Percentiles rank a stretch among this genome's conserved stretches.
Conservation (phyloP, 805 yeast species). For the Lipomyces orientalis region DNA sequence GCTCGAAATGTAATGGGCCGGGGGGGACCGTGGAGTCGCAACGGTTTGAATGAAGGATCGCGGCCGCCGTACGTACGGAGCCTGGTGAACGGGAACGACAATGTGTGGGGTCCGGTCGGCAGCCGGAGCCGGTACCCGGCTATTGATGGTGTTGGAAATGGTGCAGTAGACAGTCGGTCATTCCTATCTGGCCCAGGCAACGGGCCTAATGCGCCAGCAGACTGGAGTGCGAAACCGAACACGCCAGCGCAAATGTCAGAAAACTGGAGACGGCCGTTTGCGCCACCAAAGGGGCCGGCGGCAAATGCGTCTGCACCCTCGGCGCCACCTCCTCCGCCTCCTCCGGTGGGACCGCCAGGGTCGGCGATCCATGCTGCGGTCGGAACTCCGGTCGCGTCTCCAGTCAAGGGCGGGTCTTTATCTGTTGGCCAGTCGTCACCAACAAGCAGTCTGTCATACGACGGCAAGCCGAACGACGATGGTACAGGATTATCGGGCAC, state of each 20-base stretch:
- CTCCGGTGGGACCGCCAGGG: neutral
- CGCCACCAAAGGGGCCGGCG: neutral
- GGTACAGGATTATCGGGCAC: neutral
- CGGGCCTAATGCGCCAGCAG: conserved; percentile 5
- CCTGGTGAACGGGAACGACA: conserved; percentile 24
- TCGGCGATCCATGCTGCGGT: conserved; percentile 10
- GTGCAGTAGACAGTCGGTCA: conserved; percentile 19
- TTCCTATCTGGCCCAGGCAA: conserved; percentile 9
- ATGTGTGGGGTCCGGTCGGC: conserved; percentile 38
- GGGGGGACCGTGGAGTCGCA: conserved; percentile 20
- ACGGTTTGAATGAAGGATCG: conserved; percentile 11
- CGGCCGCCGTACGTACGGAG: conserved; percentile 21
- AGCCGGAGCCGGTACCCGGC: conserved; percentile 29
- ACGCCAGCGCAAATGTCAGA: conserved; percentile 32
- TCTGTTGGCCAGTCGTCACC: conserved; percentile 22
- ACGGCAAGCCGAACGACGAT: conserved; percentile 1
- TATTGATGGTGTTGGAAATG: conserved; percentile 28
- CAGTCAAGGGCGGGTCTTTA: conserved; percentile 14
- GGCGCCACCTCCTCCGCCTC: neutral
- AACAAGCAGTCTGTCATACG: conserved; percentile 6
- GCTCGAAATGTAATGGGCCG: conserved; percentile 15
- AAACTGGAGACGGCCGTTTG: conserved; percentile 32
- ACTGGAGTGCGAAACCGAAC: conserved; percentile 6
- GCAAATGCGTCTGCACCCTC: neutral
- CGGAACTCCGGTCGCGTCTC: conserved; percentile 27